These are phyloP conservation scores for Penicillium sp. DNA, from an alignment of 2,329 filamentous ascomycete genomes.

Conservation along the genomic window DNA sequence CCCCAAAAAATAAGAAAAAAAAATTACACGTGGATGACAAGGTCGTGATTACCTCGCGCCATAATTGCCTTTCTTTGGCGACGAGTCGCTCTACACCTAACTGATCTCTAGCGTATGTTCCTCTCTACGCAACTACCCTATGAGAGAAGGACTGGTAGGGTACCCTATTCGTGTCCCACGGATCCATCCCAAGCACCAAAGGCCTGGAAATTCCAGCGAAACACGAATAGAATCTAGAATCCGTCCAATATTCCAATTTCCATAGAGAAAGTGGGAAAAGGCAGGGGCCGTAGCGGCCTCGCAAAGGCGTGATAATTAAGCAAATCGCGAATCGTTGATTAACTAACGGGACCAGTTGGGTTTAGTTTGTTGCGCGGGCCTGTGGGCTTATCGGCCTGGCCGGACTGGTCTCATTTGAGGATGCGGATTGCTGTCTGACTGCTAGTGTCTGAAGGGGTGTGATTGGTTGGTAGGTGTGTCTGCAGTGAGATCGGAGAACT, in stretches of 20 bases:
- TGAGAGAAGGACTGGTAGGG: neutral
- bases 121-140: neutral
- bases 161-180: neutral
- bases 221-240: neutral
- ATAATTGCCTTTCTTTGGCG: neutral
- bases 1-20: neutral
- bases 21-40: neutral
- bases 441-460: neutral
- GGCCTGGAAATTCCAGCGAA: constrained; percentile 1
- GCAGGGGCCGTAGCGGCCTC: neutral
- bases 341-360: neutral
- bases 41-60: constrained; percentile 3
- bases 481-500: neutral
- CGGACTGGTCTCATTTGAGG: neutral
- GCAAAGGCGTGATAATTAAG: constrained; percentile 28
- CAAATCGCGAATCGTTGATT: constrained; percentile 23
- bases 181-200: neutral
- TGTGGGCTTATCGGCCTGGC: constrained; percentile 3
- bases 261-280: neutral
- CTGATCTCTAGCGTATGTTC: neutral
- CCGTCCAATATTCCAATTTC: neutral
- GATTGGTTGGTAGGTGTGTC: constrained; percentile 1
- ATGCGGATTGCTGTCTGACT: neutral
- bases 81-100: neutral
- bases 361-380: neutral